Evolutionary conservation across 139 green algal genomes (phyloP).

Genomic region (Tetratostichococcus sp.): DNA sequence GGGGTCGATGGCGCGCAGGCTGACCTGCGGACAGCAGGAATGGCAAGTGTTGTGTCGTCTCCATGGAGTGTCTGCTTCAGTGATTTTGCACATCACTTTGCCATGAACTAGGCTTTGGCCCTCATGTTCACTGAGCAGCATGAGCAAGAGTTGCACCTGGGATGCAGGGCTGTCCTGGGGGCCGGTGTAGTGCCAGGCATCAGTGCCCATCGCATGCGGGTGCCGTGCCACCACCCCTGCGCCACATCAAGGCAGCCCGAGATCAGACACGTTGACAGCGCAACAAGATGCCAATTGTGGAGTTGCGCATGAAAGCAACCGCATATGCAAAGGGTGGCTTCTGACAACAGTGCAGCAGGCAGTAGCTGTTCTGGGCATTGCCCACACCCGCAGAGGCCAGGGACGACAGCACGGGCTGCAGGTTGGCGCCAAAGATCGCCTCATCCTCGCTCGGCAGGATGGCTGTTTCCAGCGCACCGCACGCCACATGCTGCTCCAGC

Average conservation of each 20-base stretch:
- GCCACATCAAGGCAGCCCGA: no score
- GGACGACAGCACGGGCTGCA: not conserved
- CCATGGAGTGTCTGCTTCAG: no score
- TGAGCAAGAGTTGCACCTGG: not conserved
- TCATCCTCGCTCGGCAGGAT: constrained; percentile 36
- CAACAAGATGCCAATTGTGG: no score
- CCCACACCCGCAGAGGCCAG: not conserved
- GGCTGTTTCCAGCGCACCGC: constrained; percentile 73
- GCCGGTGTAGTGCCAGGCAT: constrained; percentile 61
- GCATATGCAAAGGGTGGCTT: no score
- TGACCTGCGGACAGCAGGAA: constrained; percentile 37
- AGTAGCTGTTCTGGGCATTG: no score
- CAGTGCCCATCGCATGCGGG: constrained; percentile 24
- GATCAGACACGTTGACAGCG: not conserved
- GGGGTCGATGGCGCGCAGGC: constrained; percentile 81
- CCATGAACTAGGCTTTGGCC: no score
- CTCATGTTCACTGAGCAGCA: no score
- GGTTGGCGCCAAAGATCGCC: constrained; percentile 12
- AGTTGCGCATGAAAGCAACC: no score
- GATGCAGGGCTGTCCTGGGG: constrained; percentile 29
- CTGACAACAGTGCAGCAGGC: no score
- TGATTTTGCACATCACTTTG: no score
- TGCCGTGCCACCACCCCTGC: constrained; percentile 36
- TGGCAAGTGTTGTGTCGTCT: no score
- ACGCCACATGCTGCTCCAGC: constrained; percentile 75